Evolutionary conservation across 2,329 filamentous ascomycete genomes (phyloP), one percentile per base, ranked within the genome.

Genomic region (Nannizziopsis barbatae): DNA sequence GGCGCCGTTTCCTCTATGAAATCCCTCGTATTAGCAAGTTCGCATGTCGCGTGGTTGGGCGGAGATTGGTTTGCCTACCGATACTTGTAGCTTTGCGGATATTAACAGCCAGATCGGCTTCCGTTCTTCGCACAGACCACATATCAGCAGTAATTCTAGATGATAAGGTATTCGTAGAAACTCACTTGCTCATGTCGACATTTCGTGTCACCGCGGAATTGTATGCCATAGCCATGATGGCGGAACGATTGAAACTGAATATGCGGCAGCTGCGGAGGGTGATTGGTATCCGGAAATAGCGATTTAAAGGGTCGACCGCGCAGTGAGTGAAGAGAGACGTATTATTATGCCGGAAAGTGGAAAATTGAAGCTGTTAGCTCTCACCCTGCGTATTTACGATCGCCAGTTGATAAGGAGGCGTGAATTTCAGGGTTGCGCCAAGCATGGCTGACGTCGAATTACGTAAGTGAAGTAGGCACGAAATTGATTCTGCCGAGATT

Each of bases 1-100:
- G 80, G 80, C 14, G 80, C 80, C 39, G 78, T 79, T 66, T 81
- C 78, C 60, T 81, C 78, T 76, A 52, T 47, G 48, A 42, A 45
- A n/a, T 30, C 15, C 2, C 27, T 10, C 27, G 17, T n/a, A 12
- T 50, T 20, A 49, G 48, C 22, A 30, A 18, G 12, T 42, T 27
- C 20, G 41, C 38, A 45, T n/a, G 5, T 30, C 27, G 46, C 36
- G 18, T 20, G 38, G 38, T 49, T 54, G 50, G 44, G 42, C 50
- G 43, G 22, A 40, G 18, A 31, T 39, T 40, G 45, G 20, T 22
- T 31, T 17, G 56, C 68, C 56, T 63, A 75, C 73, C 74, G 56
- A 79, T 77, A 61, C 75, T 80, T 12, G 79, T 82, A 32, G 79
- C 79, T 68, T 83, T 83, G 60, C 76, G 76, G 63, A 83, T 81